Base-by-base conservation (phyloP, 306 rosid species). In the Sophora flavescens region DNA sequence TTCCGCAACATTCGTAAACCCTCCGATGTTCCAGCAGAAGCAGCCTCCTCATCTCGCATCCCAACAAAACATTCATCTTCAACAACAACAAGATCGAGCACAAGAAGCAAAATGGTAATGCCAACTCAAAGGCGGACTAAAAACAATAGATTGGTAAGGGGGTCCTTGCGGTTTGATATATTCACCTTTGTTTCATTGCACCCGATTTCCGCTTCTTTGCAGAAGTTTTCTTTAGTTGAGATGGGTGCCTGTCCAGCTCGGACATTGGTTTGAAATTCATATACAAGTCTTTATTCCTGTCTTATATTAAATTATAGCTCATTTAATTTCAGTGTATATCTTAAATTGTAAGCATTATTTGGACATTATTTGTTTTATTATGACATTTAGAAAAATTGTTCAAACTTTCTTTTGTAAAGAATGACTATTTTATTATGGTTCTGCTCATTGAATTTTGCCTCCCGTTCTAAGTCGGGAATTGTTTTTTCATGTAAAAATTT, bases 61-160 rank as follows among this genome's bases (percentile, higher is more conserved):
- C 66, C 94, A 86, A 38, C 84, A 82, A 69, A 86, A 86, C 85
- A 68, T 83, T 15, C 90, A 72, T 70, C 88, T 74, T 51, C 95
- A 88, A 39, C 96, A 86, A 1, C 87, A 81, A 0, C 79, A n/a
- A n/a, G n/a, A 60, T 4, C 76, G 62, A 4, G 79, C 80, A 0
- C 91, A n/a, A 73, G 62, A 89, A 84, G 71, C 89, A 90, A 76
- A 88, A 82, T 80, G 90, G 91, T 51, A 79, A 81, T 77, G 44
- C 77, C 66, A 65, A 83, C 83, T 61, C 97, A 10, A 84, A 93
- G 39, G 63, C 85, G 32, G 92, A 93, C 74, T 83, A 82, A 33
- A 87, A 83, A 68, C 87, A 88, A 53, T 88, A 89, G 69, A 60
- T 16, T 81, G 50, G 42, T 58, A 67, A 72, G 68, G 51, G 41